phyloP scores from a whole-genome alignment of 192 early-diverging fungal genomes.

The Gonapodya sp. region DNA sequence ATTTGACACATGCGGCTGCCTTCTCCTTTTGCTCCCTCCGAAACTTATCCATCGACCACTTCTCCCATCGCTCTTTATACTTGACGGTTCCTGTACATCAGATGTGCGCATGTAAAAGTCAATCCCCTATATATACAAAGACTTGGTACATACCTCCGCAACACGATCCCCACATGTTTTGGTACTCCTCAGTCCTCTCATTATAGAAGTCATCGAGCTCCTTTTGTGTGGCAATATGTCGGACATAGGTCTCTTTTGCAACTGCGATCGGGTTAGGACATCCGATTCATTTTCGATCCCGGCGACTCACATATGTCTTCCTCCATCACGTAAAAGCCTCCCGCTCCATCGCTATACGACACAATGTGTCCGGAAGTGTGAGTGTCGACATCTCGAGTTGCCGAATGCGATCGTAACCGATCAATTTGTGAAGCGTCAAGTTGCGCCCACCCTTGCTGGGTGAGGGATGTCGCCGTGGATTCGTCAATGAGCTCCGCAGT shows the following conservation, averaged over 20 bases:
- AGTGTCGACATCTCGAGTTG: background rate
- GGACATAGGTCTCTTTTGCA: background rate
- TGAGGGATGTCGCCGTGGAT: too few species aligned
- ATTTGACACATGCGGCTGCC: too few species aligned
- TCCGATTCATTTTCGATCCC: background rate
- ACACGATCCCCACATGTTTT: background rate
- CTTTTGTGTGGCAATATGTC: background rate
- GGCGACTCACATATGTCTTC: background rate
- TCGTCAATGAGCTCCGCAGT: too few species aligned
- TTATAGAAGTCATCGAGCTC: background rate
- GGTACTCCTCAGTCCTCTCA: background rate
- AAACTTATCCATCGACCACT: background rate
- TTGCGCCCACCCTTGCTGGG: too few species aligned
- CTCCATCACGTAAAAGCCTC: background rate
- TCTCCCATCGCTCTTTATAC: background rate
- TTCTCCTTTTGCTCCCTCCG: background rate
- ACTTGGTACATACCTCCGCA: background rate
- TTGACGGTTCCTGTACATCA: background rate
- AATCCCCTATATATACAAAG: too few species aligned
- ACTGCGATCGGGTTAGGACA: background rate
- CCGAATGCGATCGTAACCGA: too few species aligned
- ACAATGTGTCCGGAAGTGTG: background rate
- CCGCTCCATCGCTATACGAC: background rate
- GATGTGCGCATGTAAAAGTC: too few species aligned
- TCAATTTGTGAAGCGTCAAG: too few species aligned